Conservation (phyloP, 1,284 basidiomycete genomes). For the Marasmius fiardii region DNA sequence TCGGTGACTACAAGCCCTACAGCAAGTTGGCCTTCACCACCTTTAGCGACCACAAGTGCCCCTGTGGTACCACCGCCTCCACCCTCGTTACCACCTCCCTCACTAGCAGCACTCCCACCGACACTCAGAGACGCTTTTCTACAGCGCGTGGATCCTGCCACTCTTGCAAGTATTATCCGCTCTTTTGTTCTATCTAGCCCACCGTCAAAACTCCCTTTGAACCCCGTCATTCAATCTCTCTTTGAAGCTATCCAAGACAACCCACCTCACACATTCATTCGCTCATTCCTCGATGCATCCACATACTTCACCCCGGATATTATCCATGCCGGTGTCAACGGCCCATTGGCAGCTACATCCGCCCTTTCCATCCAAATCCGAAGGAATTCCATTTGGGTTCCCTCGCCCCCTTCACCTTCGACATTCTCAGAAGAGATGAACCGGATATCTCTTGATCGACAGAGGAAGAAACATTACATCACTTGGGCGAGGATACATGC, state of each 20-base stretch:
- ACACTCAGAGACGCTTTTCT: constrained; percentile 47
- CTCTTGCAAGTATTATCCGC: constrained; percentile 48
- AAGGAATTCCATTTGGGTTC: constrained; percentile 48
- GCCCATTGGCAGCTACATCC: constrained; percentile 47
- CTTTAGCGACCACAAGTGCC: constrained; percentile 11
- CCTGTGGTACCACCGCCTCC: constrained; percentile 19
- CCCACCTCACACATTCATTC: constrained; percentile 39
- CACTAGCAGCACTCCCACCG: constrained; percentile 29
- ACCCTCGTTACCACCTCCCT: constrained; percentile 24
- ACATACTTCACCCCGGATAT: constrained; percentile 40
- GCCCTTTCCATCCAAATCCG: constrained; percentile 54
- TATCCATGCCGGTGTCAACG: constrained; percentile 47
- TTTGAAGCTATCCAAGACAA: constrained; percentile 44
- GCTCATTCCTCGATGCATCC: constrained; percentile 47
- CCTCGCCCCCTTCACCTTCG: constrained; percentile 19
- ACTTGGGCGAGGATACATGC: constrained; percentile 62
- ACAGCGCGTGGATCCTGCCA: constrained; percentile 39
- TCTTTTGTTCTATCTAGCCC: constrained; percentile 36
- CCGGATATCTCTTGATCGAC: constrained; percentile 51
- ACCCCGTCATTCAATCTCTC: constrained; percentile 43
- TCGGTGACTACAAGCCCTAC: not conserved
- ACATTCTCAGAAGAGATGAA: constrained; percentile 55
- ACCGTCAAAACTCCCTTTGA: constrained; percentile 43
- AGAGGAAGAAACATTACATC: constrained; percentile 54
- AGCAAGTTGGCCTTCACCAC: not conserved